Conservation (phyloP, 768 basidiomycete species). For the Artomyces pyxidatus region DNA sequence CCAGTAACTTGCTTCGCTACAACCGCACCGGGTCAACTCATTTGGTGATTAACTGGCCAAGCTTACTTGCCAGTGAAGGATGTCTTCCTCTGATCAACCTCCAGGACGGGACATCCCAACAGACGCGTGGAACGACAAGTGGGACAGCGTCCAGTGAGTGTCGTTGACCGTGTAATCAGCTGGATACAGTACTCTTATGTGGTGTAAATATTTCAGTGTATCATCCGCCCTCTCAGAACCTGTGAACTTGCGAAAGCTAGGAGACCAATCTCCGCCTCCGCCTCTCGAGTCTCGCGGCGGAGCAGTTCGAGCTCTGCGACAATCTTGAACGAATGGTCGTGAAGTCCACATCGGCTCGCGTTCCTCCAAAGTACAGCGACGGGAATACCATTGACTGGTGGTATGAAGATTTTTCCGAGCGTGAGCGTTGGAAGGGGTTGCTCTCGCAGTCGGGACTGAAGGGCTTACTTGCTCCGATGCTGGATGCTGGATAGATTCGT, state of each 20-base stretch:
- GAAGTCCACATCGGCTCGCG: constrained; percentile 10
- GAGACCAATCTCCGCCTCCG: background rate
- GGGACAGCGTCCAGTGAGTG: background rate
- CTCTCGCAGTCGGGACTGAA: constrained; percentile 46
- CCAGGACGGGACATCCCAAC: background rate
- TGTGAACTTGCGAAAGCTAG: background rate
- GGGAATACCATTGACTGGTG: constrained; percentile 65
- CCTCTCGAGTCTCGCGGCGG: no score
- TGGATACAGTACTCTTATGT: no score
- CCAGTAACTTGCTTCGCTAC: background rate
- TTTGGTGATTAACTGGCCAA: no score
- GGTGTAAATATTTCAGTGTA: no score
- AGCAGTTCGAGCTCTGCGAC: constrained; percentile 12
- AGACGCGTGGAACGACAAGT: background rate
- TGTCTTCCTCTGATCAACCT: background rate
- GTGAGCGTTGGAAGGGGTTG: constrained; percentile 43
- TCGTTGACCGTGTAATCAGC: background rate
- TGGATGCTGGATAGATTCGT: constrained; percentile 52
- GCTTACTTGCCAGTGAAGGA: background rate
- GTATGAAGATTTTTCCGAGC: constrained; percentile 55
- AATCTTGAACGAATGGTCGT: constrained; percentile 11
- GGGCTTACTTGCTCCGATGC: constrained; percentile 44
- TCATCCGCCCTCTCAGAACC: no score
- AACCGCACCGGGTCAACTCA: no score
- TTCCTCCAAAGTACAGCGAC: constrained; percentile 35